Base-by-base conservation (phyloP, 352 stramenopile genomes). In the Phytophthora tentaculata region DNA sequence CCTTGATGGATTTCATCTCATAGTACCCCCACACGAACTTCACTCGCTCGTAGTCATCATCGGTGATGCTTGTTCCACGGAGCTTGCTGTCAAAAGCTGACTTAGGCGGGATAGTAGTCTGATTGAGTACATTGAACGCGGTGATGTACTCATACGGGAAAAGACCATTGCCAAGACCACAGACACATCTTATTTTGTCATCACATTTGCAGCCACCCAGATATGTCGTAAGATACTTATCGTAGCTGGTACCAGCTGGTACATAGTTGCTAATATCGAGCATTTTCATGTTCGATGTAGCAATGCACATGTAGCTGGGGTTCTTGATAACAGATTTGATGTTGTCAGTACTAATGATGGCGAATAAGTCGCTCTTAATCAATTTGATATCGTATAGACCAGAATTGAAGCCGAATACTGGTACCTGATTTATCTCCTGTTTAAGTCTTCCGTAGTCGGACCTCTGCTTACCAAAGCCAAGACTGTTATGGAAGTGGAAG, bases 371-470 rank as follows among this genome's bases (percentile, higher is more conserved):
- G 5, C 14, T 39, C 10, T 39, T 39, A 39, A 39, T 39, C 32
- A 39, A 39, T 5, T 39, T 39, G 9, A 39, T 39, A 39, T 39
- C 10, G 32, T 39, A 39, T 10, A 3, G 32, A 39, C 10, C 17
- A 45, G 39, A 45, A 45, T 45, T 45, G 39, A 45, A 45, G 16
- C 39, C 39, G 39, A 45, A 45, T 45, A 45, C 39, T 45, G 39
- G 39, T 45, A 45, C 39, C 39, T 45, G 39, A 22, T 45, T 16
- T 22, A 45, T 19, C 39, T 45, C 14, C 17, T 45, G 39, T 45
- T 45, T 45, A 4, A 45, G 39, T 20, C 9, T 20, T 8, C 39
- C 39, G 16, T 45, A 45, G 9, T 45, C 39, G 9, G 39, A 45
- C 39, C 39, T 45, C 22, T 45, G 39, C 39, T 45, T 45, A 45